Percentiles rank a stretch among this genome's conserved stretches.
Conservation (phyloP, 2,329 filamentous ascomycete species). For the Scleromitrula shiraiana region DNA sequence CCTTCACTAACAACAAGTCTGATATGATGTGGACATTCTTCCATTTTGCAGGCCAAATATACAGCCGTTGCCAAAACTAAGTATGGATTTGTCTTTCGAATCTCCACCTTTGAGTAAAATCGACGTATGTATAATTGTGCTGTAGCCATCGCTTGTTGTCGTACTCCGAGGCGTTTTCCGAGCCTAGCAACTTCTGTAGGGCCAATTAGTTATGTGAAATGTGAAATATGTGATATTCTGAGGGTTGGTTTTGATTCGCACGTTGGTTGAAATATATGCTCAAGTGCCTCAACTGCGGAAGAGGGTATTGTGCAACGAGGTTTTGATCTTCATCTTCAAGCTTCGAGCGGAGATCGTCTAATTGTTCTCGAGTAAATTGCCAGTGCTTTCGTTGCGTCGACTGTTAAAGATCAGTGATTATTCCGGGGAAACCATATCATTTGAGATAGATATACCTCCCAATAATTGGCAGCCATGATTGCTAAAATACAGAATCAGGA, state of each 20-base stretch:
- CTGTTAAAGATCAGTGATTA: constrained; percentile 28
- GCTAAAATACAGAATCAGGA: background rate
- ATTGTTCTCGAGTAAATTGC: constrained; percentile 79
- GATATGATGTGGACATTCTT: constrained; percentile 95
- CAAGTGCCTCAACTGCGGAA: constrained; percentile 74
- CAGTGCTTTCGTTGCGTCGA: constrained; percentile 86
- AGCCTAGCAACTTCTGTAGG: constrained; percentile 69
- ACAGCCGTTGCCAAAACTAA: constrained; percentile 87
- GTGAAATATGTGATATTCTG: background rate
- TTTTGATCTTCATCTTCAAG: constrained; percentile 70
- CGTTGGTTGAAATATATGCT: constrained; percentile 90
- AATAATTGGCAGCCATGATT: constrained; percentile 15
- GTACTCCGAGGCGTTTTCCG: constrained; percentile 72
- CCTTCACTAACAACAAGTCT: constrained; percentile 82
- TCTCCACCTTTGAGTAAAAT: constrained; percentile 86
- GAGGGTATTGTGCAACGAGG: constrained; percentile 68
- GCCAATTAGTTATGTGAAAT: background rate
- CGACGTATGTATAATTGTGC: constrained; percentile 92
- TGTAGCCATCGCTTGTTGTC: constrained; percentile 89
- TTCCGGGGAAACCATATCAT: background rate
- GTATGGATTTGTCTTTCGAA: constrained; percentile 88
- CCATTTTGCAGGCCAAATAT: constrained; percentile 96
- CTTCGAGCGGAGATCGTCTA: constrained; percentile 65
- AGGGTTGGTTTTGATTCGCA: constrained; percentile 37
- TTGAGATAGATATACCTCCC: constrained; percentile 5